A percentile compares a stretch with the other conserved stretches of the same genome.
Conservation (phyloP, 2,329 filamentous ascomycete species). For the Colletotrichum godetiae region DNA sequence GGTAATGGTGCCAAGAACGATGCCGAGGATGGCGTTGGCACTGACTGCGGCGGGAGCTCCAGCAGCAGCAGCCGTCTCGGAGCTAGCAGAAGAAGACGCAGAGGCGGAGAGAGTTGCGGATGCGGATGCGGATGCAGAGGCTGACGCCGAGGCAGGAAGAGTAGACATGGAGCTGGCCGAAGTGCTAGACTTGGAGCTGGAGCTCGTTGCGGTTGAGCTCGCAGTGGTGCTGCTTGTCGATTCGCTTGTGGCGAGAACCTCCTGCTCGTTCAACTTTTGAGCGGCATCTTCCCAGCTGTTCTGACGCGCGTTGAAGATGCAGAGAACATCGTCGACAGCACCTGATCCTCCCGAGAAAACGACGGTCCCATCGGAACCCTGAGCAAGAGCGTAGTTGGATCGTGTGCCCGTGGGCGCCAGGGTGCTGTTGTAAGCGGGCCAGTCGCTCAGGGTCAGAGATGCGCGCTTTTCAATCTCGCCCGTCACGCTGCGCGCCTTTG, state of each 20-base stretch:
- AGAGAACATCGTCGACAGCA: constrained; percentile 75
- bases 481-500: not conserved
- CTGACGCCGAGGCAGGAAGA: constrained; percentile 38
- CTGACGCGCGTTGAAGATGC: constrained; percentile 79
- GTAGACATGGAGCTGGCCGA: constrained; percentile 29
- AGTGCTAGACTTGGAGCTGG: constrained; percentile 36
- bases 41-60: constrained; percentile 40
- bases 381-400: constrained; percentile 78
- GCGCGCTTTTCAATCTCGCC: constrained; percentile 47
- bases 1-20: constrained; percentile 83
- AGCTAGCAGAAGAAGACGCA: constrained; percentile 35
- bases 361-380: constrained; percentile 72
- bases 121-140: constrained; percentile 41
- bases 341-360: constrained; percentile 74
- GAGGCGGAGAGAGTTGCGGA: constrained; percentile 41
- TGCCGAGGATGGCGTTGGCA: constrained; percentile 76
- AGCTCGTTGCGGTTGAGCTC: constrained; percentile 43
- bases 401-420: constrained; percentile 74
- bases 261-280: constrained; percentile 66
- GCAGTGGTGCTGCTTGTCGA: constrained; percentile 44
- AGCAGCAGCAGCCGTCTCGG: constrained; percentile 28
- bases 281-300: constrained; percentile 85
- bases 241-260: constrained; percentile 45
- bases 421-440: constrained; percentile 83
- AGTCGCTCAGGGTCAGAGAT: constrained; percentile 67